Evolutionary conservation across 495 filamentous ascomycete genomes (phyloP).

Genomic region (Durotheca rogersii): DNA sequence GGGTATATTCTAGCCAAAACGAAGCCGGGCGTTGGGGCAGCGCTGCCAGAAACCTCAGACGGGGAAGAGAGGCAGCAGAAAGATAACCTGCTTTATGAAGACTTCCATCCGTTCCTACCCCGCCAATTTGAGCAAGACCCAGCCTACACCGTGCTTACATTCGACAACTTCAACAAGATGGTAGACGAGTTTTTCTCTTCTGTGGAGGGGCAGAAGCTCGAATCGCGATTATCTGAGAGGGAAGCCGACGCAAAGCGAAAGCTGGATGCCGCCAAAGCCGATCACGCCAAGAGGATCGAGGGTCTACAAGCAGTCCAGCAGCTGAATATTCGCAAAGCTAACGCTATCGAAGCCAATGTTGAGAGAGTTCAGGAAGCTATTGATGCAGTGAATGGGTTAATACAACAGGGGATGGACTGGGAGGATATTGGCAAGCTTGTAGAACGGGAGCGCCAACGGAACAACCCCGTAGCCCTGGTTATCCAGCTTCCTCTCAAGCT

Average conservation of each 20-base stretch:
- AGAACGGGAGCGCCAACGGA: slow-evolving; percentile 74
- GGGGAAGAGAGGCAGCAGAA: slow-evolving; percentile 42
- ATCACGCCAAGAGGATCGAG: slow-evolving; percentile 80
- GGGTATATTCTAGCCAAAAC: slow-evolving; percentile 89
- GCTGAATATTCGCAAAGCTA: slow-evolving; percentile 83
- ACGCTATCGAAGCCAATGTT: slow-evolving; percentile 83
- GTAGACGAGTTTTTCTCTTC: slow-evolving; percentile 97
- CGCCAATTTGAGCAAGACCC: slow-evolving; percentile 74
- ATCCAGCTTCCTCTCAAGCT: slow-evolving; percentile 89
- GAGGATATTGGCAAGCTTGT: slow-evolving; percentile 83
- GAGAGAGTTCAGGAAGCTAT: slow-evolving; percentile 89
- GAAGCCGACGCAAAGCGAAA: slow-evolving; percentile 80
- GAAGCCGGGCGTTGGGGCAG: slow-evolving; percentile 38
- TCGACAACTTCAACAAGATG: slow-evolving; percentile 84
- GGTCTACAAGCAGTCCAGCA: slow-evolving; percentile 77
- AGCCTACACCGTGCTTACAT: slow-evolving; percentile 64
- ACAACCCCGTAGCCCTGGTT: slow-evolving; percentile 82
- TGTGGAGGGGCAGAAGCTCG: slow-evolving; percentile 88
- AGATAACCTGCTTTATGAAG: slow-evolving; percentile 72
- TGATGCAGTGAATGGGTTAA: slow-evolving; percentile 82
- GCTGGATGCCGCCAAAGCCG: slow-evolving; percentile 73
- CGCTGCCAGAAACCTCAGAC: slow-evolving; percentile 36
- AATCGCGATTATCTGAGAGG: slow-evolving; percentile 75
- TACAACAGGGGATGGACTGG: slow-evolving; percentile 97
- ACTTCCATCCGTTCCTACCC: slow-evolving; percentile 93